Percentiles rank a stretch among this genome's conserved stretches.
phyloP scores from a whole-genome alignment of 768 basidiomycete species.

The Rhizopogon sp. region DNA sequence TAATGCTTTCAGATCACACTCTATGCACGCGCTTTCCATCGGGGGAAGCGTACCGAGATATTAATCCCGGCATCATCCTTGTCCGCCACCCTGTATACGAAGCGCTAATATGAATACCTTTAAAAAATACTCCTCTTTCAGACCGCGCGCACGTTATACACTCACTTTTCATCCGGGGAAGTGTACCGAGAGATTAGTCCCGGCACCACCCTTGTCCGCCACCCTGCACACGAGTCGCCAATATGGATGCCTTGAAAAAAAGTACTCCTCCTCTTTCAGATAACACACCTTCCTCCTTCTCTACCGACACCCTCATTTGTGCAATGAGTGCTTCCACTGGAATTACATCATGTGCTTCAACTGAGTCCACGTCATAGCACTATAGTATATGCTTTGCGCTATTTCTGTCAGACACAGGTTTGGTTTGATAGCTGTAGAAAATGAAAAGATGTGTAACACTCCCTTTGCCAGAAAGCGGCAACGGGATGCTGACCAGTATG shows the following conservation, averaged over 20 bases:
- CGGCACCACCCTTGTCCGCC: constrained; percentile 17
- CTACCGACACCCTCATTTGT: too few relatives aligned
- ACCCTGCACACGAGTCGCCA: constrained; percentile 31
- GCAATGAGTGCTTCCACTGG: too few relatives aligned
- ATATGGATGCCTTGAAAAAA: constrained; percentile 28
- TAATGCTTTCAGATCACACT: constrained; percentile 12
- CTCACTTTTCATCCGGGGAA: constrained; percentile 19
- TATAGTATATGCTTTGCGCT: too few relatives aligned
- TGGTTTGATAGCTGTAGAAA: too few relatives aligned
- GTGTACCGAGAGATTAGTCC: constrained; percentile 26
- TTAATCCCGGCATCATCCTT: constrained; percentile 19
- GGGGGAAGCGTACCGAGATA: constrained; percentile 24
- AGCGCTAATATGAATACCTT: constrained; percentile 24
- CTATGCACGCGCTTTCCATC: constrained; percentile 17
- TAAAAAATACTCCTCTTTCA: constrained; percentile 17
- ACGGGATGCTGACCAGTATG: too few relatives aligned
- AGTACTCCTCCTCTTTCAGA: too few relatives aligned
- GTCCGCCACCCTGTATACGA: constrained; percentile 29
- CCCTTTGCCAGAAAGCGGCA: too few relatives aligned
- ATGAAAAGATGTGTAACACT: too few relatives aligned
- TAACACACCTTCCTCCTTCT: too few relatives aligned
- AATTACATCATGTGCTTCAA: too few relatives aligned
- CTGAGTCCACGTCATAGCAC: too few relatives aligned
- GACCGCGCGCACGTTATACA: constrained; percentile 12
- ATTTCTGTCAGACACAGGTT: too few relatives aligned